Evolutionary conservation across 345 rosid species (phyloP).

Genomic region (Eutrema japonicum): DNA sequence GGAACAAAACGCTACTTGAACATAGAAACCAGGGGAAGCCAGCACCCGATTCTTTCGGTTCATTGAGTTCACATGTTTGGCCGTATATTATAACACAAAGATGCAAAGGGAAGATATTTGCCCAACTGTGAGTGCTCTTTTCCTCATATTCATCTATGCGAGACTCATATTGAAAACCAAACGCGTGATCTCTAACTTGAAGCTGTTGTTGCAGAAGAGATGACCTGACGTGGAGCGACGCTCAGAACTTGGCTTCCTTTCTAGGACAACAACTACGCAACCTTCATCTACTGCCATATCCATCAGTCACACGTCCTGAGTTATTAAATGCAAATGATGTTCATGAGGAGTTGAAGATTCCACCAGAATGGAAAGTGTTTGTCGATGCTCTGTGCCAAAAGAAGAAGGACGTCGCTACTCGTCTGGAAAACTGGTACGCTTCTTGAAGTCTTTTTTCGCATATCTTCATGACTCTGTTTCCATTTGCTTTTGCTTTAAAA

Average conservation of each 20-base stretch:
- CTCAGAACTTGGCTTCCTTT: slow-evolving; percentile 67
- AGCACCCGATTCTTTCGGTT: slow-evolving; percentile 42
- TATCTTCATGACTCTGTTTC: not conserved
- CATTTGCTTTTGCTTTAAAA: not conserved
- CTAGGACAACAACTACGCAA: slow-evolving; percentile 78
- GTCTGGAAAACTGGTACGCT: slow-evolving; percentile 68
- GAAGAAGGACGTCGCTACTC: slow-evolving; percentile 58
- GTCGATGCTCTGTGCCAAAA: slow-evolving; percentile 53
- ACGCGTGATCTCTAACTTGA: slow-evolving; percentile 26
- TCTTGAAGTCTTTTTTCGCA: not conserved
- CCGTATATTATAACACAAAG: slow-evolving; percentile 83
- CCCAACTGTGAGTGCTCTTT: slow-evolving; percentile 68
- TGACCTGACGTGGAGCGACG: slow-evolving; percentile 58
- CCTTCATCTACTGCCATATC: slow-evolving; percentile 80
- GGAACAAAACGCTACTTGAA: slow-evolving; percentile 75
- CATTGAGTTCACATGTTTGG: slow-evolving; percentile 62
- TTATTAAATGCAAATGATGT: slow-evolving; percentile 46
- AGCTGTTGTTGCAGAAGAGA: slow-evolving; percentile 72
- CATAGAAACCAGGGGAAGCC: slow-evolving; percentile 55
- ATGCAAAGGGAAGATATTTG: slow-evolving; percentile 92
- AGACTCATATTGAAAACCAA: slow-evolving; percentile 14
- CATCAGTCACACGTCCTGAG: slow-evolving; percentile 51
- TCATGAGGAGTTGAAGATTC: slow-evolving; percentile 47
- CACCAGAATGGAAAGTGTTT: slow-evolving; percentile 74
- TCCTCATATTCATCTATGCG: not conserved